phyloP scores from a whole-genome alignment of 2,329 filamentous ascomycete species.

The Xylaria digitata region DNA sequence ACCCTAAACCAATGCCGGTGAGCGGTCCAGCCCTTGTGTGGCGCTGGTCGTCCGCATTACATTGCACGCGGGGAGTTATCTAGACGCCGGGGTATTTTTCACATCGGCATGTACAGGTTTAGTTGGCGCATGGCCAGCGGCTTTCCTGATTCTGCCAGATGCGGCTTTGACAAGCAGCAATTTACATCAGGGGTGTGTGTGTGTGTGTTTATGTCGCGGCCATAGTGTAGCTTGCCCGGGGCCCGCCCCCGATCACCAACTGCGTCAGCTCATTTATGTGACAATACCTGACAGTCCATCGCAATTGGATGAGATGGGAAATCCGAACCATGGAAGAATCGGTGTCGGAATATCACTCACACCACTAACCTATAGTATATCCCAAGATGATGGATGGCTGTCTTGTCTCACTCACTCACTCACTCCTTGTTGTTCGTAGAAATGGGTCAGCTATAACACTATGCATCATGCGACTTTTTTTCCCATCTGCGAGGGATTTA shows the following conservation, averaged over 20 bases:
- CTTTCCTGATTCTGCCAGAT: conserved; percentile 29
- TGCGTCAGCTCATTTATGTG: conserved; percentile 17
- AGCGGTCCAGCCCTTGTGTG: conserved; percentile 4
- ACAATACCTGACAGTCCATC: not conserved
- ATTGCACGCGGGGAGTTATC: conserved; percentile 30
- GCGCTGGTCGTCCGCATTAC: conserved; percentile 14
- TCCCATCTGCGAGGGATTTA: conserved; percentile 22
- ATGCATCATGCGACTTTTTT: conserved; percentile 31
- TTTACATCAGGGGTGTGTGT: conserved; percentile 12
- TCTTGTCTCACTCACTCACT: too few species aligned
- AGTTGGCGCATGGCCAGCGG: not conserved
- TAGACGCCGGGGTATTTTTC: conserved; percentile 16
- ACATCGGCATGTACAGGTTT: conserved; percentile 1
- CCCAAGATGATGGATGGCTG: conserved; percentile 20
- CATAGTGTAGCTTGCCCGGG: not conserved
- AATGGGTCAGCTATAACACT: not conserved
- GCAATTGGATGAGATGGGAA: conserved; percentile 19
- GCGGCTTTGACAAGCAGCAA: conserved; percentile 16
- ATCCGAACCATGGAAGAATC: conserved; percentile 26
- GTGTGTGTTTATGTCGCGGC: not conserved
- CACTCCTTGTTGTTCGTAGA: not conserved
- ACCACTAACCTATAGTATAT: conserved; percentile 16
- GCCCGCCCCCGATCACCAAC: not conserved
- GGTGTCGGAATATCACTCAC: conserved; percentile 38
- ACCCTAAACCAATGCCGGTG: conserved; percentile 10